phyloP scores from a whole-genome alignment of 768 basidiomycete species.

The Panaeolus cyanescens region DNA sequence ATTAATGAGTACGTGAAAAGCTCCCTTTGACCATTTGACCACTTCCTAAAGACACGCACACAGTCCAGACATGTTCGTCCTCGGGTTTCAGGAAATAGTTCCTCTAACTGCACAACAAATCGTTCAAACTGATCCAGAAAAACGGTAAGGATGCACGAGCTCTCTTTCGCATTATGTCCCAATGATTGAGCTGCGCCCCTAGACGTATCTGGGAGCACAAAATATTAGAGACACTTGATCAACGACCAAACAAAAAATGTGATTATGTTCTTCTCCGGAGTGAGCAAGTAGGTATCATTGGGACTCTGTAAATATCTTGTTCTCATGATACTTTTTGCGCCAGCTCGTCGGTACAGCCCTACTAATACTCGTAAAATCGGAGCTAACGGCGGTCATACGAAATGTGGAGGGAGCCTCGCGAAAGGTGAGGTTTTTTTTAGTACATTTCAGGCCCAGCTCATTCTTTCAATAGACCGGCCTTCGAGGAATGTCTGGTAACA shows the following conservation, averaged over 20 bases:
- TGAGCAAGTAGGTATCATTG: constrained; percentile 67
- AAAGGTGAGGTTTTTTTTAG: constrained; percentile 56
- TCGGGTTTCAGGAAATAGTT: constrained; percentile 97
- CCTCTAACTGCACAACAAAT: constrained; percentile 98
- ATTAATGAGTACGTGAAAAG: constrained; percentile 48
- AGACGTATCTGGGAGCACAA: constrained; percentile 88
- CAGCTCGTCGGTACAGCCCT: constrained; percentile 96
- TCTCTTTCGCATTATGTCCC: neutral
- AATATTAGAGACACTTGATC: constrained; percentile 78
- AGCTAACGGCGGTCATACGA: constrained; percentile 76
- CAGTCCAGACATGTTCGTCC: constrained; percentile 86
- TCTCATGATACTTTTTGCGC: constrained; percentile 10
- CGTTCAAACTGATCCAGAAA: constrained; percentile 92
- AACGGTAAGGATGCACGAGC: constrained; percentile 51
- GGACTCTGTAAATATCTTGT: constrained; percentile 2
- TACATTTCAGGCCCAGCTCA: neutral
- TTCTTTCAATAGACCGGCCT: constrained; percentile 65
- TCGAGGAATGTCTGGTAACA: constrained; percentile 95
- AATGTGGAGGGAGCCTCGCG: constrained; percentile 91
- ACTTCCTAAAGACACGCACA: constrained; percentile 8
- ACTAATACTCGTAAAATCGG: constrained; percentile 79
- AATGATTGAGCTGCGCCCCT: neutral
- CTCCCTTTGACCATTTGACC: constrained; percentile 5
- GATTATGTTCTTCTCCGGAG: constrained; percentile 88
- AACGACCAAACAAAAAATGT: constrained; percentile 62